Base-by-base conservation (phyloP, 2,329 filamentous ascomycete species). In the Aspergillus floridensis region DNA sequence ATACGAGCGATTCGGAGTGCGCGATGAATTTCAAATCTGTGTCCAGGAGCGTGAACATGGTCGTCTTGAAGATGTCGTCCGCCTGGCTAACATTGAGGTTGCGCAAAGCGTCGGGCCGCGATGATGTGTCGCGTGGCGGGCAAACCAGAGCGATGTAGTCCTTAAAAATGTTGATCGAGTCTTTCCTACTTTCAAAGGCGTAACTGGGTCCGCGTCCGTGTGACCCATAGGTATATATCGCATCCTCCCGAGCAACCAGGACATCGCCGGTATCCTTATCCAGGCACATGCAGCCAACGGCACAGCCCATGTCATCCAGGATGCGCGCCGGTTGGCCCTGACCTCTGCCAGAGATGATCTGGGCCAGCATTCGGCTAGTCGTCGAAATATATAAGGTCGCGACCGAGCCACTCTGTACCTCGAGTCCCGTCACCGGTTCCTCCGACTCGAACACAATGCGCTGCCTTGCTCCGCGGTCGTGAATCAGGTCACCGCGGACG, bases 381-480 rank as follows among this genome's bases (percentile, higher is more conserved):
- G 95, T 99, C 3, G 93, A 91, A 58, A 99, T 90, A 74, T 96
- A 98, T 0, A 99, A 82, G 0, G 90, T 93, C 2, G 90, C 95
- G 47, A 81, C 81, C 50, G 79, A 79, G 5, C 84, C 83, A 68
- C 83, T 81, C 49, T 86, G 79, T 61, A 96, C 89, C 70, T 95
- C 90, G 14, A 99, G 87, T 1, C 93, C 93, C 0, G 95, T 99
- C 10, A 99, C 88, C 0, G 95, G 96, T 73, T 99, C 95, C 68
- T 98, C 93, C 0, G 93, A 96, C 72, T 99, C 95, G 77, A 96
- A 95, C 10, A 99, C 91, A 35, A 93, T 95, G 56, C 95, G 87
- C 74, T 99, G 95, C 72, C 92, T 92, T 11, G 93, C 92, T 22
- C 96, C 95, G 59, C 95, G 87, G 74, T 99, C 95, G 74, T 99